Conservation (phyloP, 495 filamentous ascomycete genomes). For the Lasiosphaeria miniovina region DNA sequence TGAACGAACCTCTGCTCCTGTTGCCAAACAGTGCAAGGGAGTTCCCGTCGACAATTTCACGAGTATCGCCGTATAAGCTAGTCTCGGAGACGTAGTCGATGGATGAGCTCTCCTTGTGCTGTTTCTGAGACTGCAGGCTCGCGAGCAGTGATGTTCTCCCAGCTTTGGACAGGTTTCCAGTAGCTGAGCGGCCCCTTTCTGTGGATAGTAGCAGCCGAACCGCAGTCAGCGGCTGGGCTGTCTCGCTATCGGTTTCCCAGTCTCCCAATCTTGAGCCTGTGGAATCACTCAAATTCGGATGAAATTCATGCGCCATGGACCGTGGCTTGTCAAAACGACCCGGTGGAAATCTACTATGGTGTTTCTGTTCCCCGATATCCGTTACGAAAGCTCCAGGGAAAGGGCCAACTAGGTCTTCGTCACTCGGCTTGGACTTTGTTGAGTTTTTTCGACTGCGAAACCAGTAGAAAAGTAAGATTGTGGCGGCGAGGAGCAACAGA, state of each 20-base stretch:
- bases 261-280: neutral
- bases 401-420: too few species aligned
- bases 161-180: neutral
- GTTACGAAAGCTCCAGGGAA: too few species aligned
- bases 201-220: slow-evolving; percentile 11
- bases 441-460: too few species aligned
- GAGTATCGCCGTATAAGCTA: slow-evolving; percentile 17
- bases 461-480: too few species aligned
- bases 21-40: slow-evolving; percentile 14
- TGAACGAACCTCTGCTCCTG: slow-evolving; percentile 20
- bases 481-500: too few species aligned
- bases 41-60: slow-evolving; percentile 11
- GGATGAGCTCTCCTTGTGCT: slow-evolving; percentile 8
- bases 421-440: too few species aligned
- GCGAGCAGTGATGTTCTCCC: slow-evolving; percentile 3
- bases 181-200: neutral
- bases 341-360: too few species aligned
- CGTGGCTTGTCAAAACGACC: too few species aligned
- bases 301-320: neutral
- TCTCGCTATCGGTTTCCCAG: neutral
- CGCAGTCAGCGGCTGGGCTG: slow-evolving; percentile 2
- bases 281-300: neutral
- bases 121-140: slow-evolving; percentile 8
- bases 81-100: slow-evolving; percentile 26
- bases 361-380: too few species aligned